Conservation (phyloP, 129 eudicot genomes). For the Flaveria robusta region DNA sequence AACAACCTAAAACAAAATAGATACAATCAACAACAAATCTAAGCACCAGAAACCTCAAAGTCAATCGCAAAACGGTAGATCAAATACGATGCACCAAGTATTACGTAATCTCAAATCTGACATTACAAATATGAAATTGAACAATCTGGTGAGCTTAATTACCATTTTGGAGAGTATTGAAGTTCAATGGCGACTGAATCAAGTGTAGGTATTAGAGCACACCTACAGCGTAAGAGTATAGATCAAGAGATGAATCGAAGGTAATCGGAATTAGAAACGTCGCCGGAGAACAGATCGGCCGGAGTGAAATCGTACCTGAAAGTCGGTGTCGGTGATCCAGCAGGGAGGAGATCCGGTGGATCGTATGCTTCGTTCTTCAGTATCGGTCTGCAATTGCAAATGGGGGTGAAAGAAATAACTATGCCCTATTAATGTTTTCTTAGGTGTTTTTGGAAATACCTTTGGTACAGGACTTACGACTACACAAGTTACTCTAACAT, state of each 20-base stretch:
- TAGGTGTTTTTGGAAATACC: too few relatives aligned
- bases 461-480: too few relatives aligned
- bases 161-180: slow-evolving; percentile 35
- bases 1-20: slow-evolving; percentile 58
- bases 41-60: slow-evolving; percentile 1
- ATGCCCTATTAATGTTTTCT: too few relatives aligned
- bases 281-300: slow-evolving; percentile 9
- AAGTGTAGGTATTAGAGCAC: slow-evolving; percentile 9
- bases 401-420: not conserved
- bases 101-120: slow-evolving; percentile 3
- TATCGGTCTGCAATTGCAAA: not conserved
- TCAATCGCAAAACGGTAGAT: not conserved
- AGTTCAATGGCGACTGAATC: slow-evolving; percentile 28
- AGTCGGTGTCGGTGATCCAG: not conserved
- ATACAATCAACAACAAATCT: not conserved
- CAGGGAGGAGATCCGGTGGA: slow-evolving; percentile 27
- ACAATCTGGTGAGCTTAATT: slow-evolving; percentile 11
- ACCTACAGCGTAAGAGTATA: slow-evolving; percentile 14
- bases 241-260: slow-evolving; percentile 12
- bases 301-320: slow-evolving; percentile 2
- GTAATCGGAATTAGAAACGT: not conserved
- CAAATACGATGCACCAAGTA: slow-evolving; percentile 2
- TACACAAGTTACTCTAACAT: too few relatives aligned
- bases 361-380: slow-evolving; percentile 17
- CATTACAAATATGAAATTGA: slow-evolving; percentile 8